Conservation (phyloP, 2,329 filamentous ascomycete genomes). For the Aspergillus tamarii region DNA sequence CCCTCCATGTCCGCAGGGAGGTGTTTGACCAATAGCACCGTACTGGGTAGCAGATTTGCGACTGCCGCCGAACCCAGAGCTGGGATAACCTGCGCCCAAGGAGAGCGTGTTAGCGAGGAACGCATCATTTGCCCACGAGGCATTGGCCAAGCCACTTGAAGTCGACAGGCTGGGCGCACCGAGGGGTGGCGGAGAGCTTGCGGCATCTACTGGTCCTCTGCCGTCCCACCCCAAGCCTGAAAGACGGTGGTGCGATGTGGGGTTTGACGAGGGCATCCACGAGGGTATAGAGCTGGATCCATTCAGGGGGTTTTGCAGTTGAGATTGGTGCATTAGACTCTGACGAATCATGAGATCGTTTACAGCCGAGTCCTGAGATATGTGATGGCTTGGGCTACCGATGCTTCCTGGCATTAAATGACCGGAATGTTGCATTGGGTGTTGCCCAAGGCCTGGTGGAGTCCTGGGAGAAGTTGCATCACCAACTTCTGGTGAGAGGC, state of each 20-base stretch:
- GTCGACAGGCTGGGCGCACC: slow-evolving; percentile 29
- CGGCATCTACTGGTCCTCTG: slow-evolving; percentile 18
- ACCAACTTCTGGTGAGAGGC: slow-evolving; percentile 48
- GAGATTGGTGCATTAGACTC: slow-evolving; percentile 30
- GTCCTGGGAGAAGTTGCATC: slow-evolving; percentile 44
- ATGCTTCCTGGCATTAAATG: slow-evolving; percentile 20
- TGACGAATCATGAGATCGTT: slow-evolving; percentile 34
- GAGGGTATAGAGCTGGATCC: slow-evolving; percentile 27
- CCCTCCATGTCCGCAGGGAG: slow-evolving; percentile 53
- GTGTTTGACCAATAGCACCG: slow-evolving; percentile 50
- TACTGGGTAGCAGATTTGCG: slow-evolving; percentile 38
- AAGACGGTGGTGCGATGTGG: slow-evolving; percentile 21
- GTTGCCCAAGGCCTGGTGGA: slow-evolving; percentile 39
- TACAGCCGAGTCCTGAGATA: slow-evolving; percentile 28
- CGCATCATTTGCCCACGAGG: slow-evolving; percentile 42
- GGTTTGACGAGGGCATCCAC: slow-evolving; percentile 27
- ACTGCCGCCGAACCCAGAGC: slow-evolving; percentile 25
- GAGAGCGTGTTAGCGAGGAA: slow-evolving; percentile 38
- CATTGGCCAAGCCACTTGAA: slow-evolving; percentile 31
- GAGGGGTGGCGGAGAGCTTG: slow-evolving; percentile 24
- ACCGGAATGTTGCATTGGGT: slow-evolving; percentile 16
- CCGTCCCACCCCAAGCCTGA: slow-evolving; percentile 29
- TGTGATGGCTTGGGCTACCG: slow-evolving; percentile 21
- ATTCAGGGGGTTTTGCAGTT: slow-evolving; percentile 26
- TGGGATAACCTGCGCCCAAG: slow-evolving; percentile 28